Conservation (phyloP, 768 basidiomycete genomes). For the Termitomyces sp. region DNA sequence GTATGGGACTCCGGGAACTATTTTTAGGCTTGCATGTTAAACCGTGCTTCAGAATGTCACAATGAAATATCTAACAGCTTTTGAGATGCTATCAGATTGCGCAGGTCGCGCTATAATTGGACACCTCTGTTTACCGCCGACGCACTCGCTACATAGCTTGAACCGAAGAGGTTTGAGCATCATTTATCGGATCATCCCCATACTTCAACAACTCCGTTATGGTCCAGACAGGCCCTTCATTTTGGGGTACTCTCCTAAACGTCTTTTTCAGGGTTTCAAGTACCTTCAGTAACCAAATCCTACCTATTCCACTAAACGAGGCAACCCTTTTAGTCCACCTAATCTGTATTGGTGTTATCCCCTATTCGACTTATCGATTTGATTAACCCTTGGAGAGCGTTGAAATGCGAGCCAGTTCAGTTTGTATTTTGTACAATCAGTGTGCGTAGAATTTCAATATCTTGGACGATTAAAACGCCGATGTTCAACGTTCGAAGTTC, state of each 20-base stretch:
- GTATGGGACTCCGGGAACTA: not conserved
- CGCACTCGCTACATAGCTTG: too few species aligned
- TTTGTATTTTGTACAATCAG: too few species aligned
- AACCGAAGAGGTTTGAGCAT: not conserved
- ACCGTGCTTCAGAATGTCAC: not conserved
- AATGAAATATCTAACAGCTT: not conserved
- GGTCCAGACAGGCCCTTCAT: constrained; percentile 26
- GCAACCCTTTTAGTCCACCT: constrained; percentile 36
- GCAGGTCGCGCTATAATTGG: not conserved
- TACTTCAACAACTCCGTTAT: constrained; percentile 50
- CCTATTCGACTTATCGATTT: constrained; percentile 50
- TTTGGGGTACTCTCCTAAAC: constrained; percentile 30
- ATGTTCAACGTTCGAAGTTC: too few species aligned
- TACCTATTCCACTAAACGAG: not conserved
- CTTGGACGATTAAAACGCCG: too few species aligned
- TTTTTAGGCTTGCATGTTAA: too few species aligned
- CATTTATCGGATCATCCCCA: constrained; percentile 54
- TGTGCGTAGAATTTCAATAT: too few species aligned
- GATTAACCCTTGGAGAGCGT: too few species aligned
- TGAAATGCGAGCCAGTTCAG: too few species aligned
- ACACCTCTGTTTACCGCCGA: too few species aligned
- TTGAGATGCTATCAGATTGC: not conserved
- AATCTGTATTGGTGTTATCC: constrained; percentile 84
- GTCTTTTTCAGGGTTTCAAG: constrained; percentile 55
- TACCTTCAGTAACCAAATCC: constrained; percentile 38